These are phyloP conservation scores for Erysimum pusillum DNA, from an alignment of 441 rosid species.

Conservation along the genomic window DNA sequence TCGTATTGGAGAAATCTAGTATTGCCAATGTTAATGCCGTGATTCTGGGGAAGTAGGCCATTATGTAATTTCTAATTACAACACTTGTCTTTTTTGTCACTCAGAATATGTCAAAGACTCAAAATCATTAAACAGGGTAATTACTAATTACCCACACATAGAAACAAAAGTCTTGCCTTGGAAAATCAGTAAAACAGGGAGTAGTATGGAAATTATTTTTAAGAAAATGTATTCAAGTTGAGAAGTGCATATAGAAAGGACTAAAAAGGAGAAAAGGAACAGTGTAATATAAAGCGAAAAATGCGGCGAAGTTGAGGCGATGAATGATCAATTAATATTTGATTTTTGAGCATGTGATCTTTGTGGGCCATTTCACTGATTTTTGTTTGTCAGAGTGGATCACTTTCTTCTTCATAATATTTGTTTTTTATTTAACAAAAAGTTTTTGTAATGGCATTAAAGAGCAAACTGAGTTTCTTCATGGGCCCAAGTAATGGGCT, in stretches of 20 bases:
- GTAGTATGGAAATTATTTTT: too few species aligned
- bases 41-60: conserved; percentile 33
- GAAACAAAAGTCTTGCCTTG: not conserved
- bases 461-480: not conserved
- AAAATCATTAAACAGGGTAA: conserved; percentile 4
- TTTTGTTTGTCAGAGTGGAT: not conserved
- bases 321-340: conserved; percentile 20
- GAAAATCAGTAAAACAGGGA: not conserved
- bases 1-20: conserved; percentile 3
- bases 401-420: not conserved
- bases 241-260: too few species aligned
- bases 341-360: conserved; percentile 29
- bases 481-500: not conserved
- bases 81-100: not conserved
- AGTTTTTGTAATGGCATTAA: not conserved
- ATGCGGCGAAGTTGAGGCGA: too few species aligned
- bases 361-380: conserved; percentile 33
- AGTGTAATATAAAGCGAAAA: too few species aligned
- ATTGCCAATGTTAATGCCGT: conserved; percentile 38
- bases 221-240: too few species aligned
- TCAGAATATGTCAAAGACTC: conserved; percentile 1
- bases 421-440: not conserved
- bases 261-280: too few species aligned
- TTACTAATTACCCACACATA: not conserved
- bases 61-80: not conserved